Base-by-base conservation (phyloP, 139 green algal genomes). In the Chlorella sp. region DNA sequence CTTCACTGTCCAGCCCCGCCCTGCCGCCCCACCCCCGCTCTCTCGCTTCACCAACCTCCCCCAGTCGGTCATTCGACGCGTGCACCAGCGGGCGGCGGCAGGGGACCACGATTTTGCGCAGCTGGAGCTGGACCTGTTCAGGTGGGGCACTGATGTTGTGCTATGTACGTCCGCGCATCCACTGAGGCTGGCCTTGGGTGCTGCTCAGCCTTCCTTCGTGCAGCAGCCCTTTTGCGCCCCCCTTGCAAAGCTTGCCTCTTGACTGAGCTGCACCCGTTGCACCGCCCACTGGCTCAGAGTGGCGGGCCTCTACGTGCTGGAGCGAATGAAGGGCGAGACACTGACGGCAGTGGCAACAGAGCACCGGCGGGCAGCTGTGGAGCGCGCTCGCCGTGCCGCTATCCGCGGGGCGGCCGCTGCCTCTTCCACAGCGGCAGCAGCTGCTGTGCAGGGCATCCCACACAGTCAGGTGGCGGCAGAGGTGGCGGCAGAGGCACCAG, bases 251-350 rank as follows among this genome's bases (percentile, higher is more conserved):
- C n/a, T n/a, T n/a, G n/a, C n/a, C n/a, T n/a, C n/a, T n/a, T n/a
- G n/a, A n/a, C n/a, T n/a, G n/a, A n/a, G n/a, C n/a, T n/a, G n/a
- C n/a, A n/a, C n/a, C n/a, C n/a, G n/a, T n/a, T n/a, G n/a, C n/a
- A n/a, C n/a, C n/a, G n/a, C n/a, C n/a, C n/a, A n/a, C n/a, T 41
- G 32, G 30, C 30, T n/a, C 74, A 81, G 76, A 38, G 76, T 82
- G 56, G 41, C 57, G 6, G 70, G 81, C 13, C 60, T 78, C 12
- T 83, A 87, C 56, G 57, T 89, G 15, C 15, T 87, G 1, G 73
- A 87, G 44, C 87, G 93, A 18, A 47, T 89, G 17, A 87, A 91
- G 26, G 51, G 57, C 0, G 38, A 85, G 68, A 68, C 91, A n/a
- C 18, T 88, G 32, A 41, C 85, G 5, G 38, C 25, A 3, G 21